These are phyloP conservation scores for Paramecium biaurelia DNA, from an alignment of 73 alveolate genomes.

Conservation along the genomic window DNA sequence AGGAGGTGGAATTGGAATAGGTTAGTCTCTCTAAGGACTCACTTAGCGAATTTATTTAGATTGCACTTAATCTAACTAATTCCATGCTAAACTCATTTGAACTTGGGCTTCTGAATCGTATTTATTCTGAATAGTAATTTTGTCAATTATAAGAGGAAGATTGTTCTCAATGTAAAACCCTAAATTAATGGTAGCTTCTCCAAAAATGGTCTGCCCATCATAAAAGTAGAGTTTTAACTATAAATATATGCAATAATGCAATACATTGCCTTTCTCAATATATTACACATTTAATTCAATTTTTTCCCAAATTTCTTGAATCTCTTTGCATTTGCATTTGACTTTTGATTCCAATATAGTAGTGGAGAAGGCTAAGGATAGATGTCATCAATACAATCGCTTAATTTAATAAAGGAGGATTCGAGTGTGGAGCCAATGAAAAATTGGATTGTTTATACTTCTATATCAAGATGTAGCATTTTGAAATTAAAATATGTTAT, in stretches of 20 bases:
- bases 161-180: conserved; percentile 39
- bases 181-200: conserved; percentile 8
- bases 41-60: not conserved
- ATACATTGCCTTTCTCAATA: not conserved
- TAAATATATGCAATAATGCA: not conserved
- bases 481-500: conserved; percentile 3
- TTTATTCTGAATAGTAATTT: not conserved
- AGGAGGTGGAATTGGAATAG: not conserved
- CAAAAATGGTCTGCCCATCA: not conserved
- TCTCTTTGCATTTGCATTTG: not conserved
- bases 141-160: conserved; percentile 33
- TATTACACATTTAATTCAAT: not conserved
- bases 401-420: not conserved
- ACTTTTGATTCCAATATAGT: not conserved
- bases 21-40: not conserved
- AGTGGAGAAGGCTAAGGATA: not conserved
- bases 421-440: not conserved
- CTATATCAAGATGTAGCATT: conserved; percentile 45
- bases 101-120: not conserved
- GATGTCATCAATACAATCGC: not conserved
- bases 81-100: conserved; percentile 26
- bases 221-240: not conserved
- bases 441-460: not conserved
- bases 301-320: conserved; percentile 1
- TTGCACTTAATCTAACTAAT: not conserved